Conservation (phyloP, 2,329 filamentous ascomycete species). For the Annulohypoxylon truncatum region DNA sequence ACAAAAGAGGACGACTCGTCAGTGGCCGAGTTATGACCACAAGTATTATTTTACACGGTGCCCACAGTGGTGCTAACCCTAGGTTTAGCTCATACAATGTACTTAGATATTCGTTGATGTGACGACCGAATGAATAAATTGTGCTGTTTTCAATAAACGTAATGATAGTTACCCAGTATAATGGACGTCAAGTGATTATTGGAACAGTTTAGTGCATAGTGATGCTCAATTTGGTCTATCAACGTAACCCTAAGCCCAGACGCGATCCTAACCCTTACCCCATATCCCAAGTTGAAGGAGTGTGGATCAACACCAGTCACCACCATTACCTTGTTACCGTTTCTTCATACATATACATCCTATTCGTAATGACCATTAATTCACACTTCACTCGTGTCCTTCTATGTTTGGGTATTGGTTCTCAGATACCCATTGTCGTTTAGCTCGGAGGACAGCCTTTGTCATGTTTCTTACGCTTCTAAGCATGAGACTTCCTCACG, state of each 20-base stretch:
- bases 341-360: not conserved
- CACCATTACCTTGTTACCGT: not conserved
- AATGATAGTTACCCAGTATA: too few relatives aligned
- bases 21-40: too few relatives aligned
- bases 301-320: not conserved
- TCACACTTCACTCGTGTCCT: not conserved
- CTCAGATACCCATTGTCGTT: not conserved
- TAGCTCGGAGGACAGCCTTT: conserved; percentile 4
- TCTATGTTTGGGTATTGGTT: not conserved
- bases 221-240: not conserved
- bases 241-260: not conserved
- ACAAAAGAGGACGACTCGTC: too few relatives aligned
- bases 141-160: too few relatives aligned
- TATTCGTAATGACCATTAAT: not conserved
- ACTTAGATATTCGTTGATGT: too few relatives aligned
- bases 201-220: not conserved
- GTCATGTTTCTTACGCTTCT: too few relatives aligned
- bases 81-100: too few relatives aligned
- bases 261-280: not conserved
- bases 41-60: too few relatives aligned
- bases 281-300: not conserved
- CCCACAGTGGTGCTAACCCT: too few relatives aligned
- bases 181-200: too few relatives aligned
- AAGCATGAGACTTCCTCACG: conserved; percentile 44
- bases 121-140: too few relatives aligned